Evolutionary conservation across 257 asterid species (phyloP).

Genomic region (Linaria vulgaris): DNA sequence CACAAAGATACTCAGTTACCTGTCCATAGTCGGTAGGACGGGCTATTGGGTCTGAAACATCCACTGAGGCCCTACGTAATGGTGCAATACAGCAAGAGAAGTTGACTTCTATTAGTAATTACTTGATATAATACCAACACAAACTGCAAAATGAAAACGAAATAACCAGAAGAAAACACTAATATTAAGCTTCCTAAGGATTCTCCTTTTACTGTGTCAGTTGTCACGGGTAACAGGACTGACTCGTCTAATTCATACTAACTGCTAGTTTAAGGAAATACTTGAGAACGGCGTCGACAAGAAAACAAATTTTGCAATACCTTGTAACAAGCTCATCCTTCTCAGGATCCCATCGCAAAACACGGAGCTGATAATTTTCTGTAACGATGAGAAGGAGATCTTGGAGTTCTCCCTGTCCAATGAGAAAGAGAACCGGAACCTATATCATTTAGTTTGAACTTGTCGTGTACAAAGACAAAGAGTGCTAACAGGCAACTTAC

Average conservation of each 20-base stretch:
- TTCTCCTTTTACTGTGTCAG: conserved; percentile 1
- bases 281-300: not conserved
- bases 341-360: conserved; percentile 89
- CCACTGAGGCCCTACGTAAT: conserved; percentile 82
- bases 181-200: conserved; percentile 2
- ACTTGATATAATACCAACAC: conserved; percentile 15
- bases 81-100: conserved; percentile 28
- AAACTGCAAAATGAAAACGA: conserved; percentile 12
- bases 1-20: conserved; percentile 41
- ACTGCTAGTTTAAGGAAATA: not conserved
- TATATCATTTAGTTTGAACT: conserved; percentile 2
- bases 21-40: conserved; percentile 93
- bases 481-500: conserved; percentile 50
- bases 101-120: conserved; percentile 3
- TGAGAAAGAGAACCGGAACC: conserved; percentile 15
- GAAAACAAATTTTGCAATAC: conserved; percentile 32
- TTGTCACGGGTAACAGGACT: not conserved
- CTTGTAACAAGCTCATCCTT: conserved; percentile 73
- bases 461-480: not conserved
- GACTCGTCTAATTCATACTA: not conserved
- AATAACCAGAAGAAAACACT: conserved; percentile 9
- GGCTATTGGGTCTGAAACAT: conserved; percentile 89
- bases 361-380: conserved; percentile 87
- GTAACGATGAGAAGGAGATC: conserved; percentile 87
- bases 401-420: conserved; percentile 83